Conservation (phyloP, 225 moss, liverwort and hornwort species). For the Pseudisothecium myosuroides region DNA sequence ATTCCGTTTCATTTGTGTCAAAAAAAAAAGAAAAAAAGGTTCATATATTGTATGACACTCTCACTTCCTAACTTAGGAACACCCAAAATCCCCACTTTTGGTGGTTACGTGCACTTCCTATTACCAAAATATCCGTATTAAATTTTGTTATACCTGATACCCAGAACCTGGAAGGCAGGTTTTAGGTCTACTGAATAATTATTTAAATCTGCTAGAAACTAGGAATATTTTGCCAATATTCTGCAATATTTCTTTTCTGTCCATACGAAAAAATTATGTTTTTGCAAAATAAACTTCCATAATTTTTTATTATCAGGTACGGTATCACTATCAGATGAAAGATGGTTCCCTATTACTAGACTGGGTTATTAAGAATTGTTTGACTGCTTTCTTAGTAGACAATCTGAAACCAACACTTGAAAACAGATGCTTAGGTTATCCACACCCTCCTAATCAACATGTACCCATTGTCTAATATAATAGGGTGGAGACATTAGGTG, state of each 20-base stretch:
- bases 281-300: not conserved
- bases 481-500: not conserved
- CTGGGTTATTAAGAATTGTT: too few species aligned
- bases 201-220: not conserved
- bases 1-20: too few species aligned
- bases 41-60: not conserved
- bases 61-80: too few species aligned
- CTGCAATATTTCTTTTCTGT: not conserved
- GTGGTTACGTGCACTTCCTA: not conserved
- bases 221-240: not conserved
- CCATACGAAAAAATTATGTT: not conserved
- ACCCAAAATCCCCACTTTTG: not conserved
- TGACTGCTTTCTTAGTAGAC: too few species aligned
- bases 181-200: too few species aligned
- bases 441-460: not conserved
- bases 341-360: not conserved
- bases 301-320: not conserved
- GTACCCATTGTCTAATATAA: not conserved
- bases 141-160: not conserved
- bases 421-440: not conserved
- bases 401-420: not conserved
- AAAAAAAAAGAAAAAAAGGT: too few species aligned
- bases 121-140: too few species aligned
- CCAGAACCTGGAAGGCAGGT: fast-evolving
- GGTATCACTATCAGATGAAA: not conserved